phyloP scores from a whole-genome alignment of 2,329 filamentous ascomycete genomes.

The Colletotrichum sp. region DNA sequence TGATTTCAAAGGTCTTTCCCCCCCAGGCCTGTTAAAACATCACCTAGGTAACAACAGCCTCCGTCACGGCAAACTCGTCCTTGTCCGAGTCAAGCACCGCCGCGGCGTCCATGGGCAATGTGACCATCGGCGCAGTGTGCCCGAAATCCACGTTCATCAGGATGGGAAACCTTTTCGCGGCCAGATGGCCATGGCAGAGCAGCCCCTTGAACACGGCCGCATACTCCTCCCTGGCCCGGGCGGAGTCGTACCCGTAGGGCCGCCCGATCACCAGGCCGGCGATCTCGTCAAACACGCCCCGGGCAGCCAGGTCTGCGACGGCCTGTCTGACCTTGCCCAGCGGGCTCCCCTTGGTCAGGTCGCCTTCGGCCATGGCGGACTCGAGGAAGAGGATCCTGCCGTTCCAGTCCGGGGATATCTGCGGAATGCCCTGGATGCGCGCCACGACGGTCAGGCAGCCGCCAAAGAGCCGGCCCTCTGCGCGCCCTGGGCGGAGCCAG shows the following conservation, averaged over 20 bases:
- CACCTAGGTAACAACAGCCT: constrained; percentile 18
- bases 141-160: constrained; percentile 47
- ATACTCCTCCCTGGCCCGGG: constrained; percentile 30
- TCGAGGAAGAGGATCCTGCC: constrained; percentile 45
- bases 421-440: constrained; percentile 36
- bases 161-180: constrained; percentile 38
- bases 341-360: constrained; percentile 23
- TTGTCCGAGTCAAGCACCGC: constrained; percentile 40
- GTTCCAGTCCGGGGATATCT: constrained; percentile 39
- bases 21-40: background rate
- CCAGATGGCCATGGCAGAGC: constrained; percentile 38
- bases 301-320: constrained; percentile 44
- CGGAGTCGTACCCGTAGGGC: constrained; percentile 43
- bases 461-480: constrained; percentile 48
- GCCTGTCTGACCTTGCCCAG: constrained; percentile 33
- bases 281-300: constrained; percentile 44
- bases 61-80: constrained; percentile 37
- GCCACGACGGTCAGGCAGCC: constrained; percentile 45
- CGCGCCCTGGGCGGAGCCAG: constrained; percentile 40
- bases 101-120: constrained; percentile 41
- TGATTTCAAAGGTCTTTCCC: background rate
- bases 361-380: constrained; percentile 38
- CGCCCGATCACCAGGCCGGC: constrained; percentile 46
- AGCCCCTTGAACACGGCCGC: constrained; percentile 32
- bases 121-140: constrained; percentile 46